phyloP scores from a whole-genome alignment of 306 rosid genomes.

The Quercus robur region DNA sequence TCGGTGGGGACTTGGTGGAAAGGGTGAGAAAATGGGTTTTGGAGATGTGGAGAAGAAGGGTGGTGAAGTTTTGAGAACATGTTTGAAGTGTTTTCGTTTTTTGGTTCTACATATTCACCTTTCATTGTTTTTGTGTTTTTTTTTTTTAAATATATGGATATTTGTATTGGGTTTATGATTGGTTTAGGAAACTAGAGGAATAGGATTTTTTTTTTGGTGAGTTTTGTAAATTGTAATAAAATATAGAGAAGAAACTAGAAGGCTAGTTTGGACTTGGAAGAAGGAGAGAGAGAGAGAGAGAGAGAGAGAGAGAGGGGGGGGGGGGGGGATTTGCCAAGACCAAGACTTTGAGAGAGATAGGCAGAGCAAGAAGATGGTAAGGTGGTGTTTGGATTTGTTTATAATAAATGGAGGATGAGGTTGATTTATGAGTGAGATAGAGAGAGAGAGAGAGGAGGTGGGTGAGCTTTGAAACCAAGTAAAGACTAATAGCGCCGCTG shows the following conservation, averaged over 20 bases:
- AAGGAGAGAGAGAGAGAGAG: neutral
- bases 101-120: slow-evolving; percentile 56
- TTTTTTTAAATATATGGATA: neutral
- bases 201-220: neutral
- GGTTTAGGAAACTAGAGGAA: too few species aligned
- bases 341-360: neutral
- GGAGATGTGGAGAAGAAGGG: slow-evolving; percentile 8
- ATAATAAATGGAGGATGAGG: neutral
- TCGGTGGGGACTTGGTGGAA: slow-evolving; percentile 31
- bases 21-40: slow-evolving; percentile 33
- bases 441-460: slow-evolving; percentile 27
- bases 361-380: neutral
- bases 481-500: slow-evolving; percentile 86
- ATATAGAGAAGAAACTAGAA: neutral
- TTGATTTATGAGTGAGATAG: slow-evolving; percentile 2
- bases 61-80: slow-evolving; percentile 87
- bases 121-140: slow-evolving; percentile 30
- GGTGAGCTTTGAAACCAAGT: slow-evolving; percentile 79
- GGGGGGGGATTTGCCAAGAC: neutral
- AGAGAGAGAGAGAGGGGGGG: rapidly evolving
- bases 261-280: slow-evolving; percentile 6
- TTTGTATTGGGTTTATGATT: neutral
- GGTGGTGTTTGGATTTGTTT: slow-evolving; percentile 1
- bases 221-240: neutral
- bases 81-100: slow-evolving; percentile 25